Evolutionary conservation across 2,329 filamentous ascomycete species (phyloP).

Genomic region (Venturia nashicola): DNA sequence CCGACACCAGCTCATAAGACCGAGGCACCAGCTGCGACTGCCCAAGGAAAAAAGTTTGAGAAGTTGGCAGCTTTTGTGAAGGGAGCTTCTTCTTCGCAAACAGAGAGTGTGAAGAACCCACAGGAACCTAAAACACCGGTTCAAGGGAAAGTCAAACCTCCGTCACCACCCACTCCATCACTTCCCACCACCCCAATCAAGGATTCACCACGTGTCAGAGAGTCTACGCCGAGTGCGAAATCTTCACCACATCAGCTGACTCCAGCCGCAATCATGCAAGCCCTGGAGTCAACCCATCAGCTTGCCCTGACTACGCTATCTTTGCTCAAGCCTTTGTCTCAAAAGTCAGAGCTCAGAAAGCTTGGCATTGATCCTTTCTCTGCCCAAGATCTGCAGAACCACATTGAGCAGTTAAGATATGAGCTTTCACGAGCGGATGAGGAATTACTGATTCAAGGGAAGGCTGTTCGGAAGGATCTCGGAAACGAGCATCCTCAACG

Average conservation of each 20-base stretch:
- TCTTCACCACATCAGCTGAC: background rate
- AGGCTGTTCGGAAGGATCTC: conserved; percentile 30
- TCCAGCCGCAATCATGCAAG: conserved; percentile 2
- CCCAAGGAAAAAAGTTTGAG: background rate
- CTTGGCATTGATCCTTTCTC: conserved; percentile 13
- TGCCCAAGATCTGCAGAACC: conserved; percentile 19
- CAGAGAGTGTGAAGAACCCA: background rate
- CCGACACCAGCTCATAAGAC: conserved; percentile 1
- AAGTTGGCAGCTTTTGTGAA: background rate
- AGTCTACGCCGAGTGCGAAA: background rate
- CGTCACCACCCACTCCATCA: background rate
- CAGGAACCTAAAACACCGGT: background rate
- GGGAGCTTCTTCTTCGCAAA: background rate
- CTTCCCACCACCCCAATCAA: background rate
- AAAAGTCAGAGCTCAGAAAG: conserved; percentile 17
- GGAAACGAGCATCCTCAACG: conserved; percentile 22
- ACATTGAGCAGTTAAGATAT: conserved; percentile 10
- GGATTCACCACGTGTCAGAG: background rate
- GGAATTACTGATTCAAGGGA: conserved; percentile 37
- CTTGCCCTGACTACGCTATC: conserved; percentile 1
- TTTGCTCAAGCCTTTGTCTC: conserved; percentile 5
- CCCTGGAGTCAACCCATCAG: conserved; percentile 6
- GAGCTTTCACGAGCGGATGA: conserved; percentile 19
- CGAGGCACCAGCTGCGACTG: background rate
- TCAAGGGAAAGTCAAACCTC: background rate